A percentile compares a stretch with the other conserved stretches of the same genome.
These are phyloP conservation scores for Vigna angularis DNA, from an alignment of 306 rosid species.

Conservation along the genomic window DNA sequence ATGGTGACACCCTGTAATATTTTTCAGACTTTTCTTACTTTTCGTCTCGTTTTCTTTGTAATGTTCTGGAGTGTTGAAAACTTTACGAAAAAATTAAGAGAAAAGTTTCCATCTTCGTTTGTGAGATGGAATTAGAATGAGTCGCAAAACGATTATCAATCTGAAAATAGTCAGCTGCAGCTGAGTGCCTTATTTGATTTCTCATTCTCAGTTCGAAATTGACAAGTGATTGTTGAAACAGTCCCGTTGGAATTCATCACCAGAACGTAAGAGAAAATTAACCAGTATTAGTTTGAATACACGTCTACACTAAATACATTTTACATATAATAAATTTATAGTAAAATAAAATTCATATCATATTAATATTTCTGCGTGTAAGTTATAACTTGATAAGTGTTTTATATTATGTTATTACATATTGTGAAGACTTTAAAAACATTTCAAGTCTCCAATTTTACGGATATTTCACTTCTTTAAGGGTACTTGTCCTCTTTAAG, in stretches of 20 bases:
- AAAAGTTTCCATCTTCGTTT: background rate
- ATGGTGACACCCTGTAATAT: background rate
- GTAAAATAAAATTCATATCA: too few species aligned
- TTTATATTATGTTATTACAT: too few species aligned
- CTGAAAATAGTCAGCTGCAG: background rate
- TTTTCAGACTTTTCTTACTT: background rate
- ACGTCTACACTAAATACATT: background rate
- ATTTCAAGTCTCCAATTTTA: too few species aligned
- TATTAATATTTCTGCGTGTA: too few species aligned
- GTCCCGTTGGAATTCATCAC: background rate
- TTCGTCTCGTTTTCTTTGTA: background rate
- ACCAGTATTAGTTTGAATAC: too few species aligned
- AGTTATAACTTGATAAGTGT: too few species aligned
- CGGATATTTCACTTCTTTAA: too few species aligned
- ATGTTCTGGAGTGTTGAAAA: background rate
- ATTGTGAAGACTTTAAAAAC: too few species aligned
- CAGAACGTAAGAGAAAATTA: background rate
- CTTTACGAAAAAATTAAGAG: background rate
- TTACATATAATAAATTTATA: too few species aligned
- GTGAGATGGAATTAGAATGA: slow-evolving; percentile 18
- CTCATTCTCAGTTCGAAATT: slow-evolving; percentile 4
- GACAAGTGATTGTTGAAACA: slow-evolving; percentile 14
- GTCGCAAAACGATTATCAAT: too few species aligned
- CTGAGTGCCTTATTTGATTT: slow-evolving; percentile 37
- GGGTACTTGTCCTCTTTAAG: too few species aligned